phyloP scores from a whole-genome alignment of 1,284 basidiomycete genomes.

The Schizopora paradoxa region DNA sequence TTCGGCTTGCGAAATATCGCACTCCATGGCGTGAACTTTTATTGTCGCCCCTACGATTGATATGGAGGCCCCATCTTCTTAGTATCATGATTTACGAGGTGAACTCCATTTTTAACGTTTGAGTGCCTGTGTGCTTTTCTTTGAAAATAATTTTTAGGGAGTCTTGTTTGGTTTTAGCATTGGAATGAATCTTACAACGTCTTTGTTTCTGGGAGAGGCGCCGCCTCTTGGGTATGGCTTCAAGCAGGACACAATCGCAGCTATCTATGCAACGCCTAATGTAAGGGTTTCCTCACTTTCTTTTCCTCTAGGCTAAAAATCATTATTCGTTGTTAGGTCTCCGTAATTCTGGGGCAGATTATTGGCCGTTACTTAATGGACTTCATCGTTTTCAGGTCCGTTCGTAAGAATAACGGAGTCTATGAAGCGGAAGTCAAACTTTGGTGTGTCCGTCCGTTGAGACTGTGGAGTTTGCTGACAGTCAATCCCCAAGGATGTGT shows the following conservation, averaged over 20 bases:
- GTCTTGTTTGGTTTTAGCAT: conserved; percentile 64
- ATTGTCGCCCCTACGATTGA: conserved; percentile 42
- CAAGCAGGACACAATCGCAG: conserved; percentile 44
- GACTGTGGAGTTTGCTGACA: not conserved
- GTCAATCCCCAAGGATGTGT: conserved; percentile 36
- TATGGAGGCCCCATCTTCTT: conserved; percentile 64
- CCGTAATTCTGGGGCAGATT: conserved; percentile 59
- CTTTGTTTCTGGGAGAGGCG: conserved; percentile 52
- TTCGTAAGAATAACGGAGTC: conserved; percentile 56
- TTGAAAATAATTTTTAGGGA: no score
- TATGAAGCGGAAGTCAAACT: conserved; percentile 66
- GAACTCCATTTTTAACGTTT: no score
- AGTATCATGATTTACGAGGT: conserved; percentile 52
- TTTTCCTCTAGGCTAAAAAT: not conserved
- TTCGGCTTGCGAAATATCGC: conserved; percentile 55
- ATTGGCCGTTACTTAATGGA: conserved; percentile 65
- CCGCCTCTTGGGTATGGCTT: conserved; percentile 55
- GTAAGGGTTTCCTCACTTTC: conserved; percentile 29
- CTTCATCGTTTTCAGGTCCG: conserved; percentile 49
- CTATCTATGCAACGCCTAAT: conserved; percentile 60
- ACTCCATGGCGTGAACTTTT: conserved; percentile 45
- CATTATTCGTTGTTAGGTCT: conserved; percentile 34
- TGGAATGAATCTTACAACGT: conserved; percentile 74
- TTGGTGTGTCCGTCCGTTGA: conserved; percentile 40
- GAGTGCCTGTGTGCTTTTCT: no score